A percentile compares a stretch with the other conserved stretches of the same genome.
These are phyloP conservation scores for Saksenaea vasiformis DNA, from an alignment of 371 early-diverging fungal genomes.

Conservation along the genomic window DNA sequence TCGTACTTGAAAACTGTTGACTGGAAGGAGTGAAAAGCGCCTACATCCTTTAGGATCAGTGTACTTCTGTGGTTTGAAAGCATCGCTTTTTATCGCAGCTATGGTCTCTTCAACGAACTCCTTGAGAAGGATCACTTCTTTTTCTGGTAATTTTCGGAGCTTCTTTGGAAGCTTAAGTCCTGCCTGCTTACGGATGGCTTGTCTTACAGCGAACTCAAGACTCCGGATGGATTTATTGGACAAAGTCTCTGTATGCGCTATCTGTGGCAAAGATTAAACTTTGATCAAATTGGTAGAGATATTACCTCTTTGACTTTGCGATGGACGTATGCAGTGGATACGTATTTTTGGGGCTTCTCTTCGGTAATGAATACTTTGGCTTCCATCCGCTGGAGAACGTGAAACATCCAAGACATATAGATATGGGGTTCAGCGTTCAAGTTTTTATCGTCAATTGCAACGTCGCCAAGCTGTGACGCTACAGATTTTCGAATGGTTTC, in stretches of 20 bases:
- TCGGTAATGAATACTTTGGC: background rate
- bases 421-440: background rate
- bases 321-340: background rate
- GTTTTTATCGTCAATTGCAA: background rate
- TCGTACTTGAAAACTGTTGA: slow-evolving; percentile 1
- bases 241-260: background rate
- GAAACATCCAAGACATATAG: background rate
- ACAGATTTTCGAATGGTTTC: background rate
- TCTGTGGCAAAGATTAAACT: background rate
- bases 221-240: background rate
- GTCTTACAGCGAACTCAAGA: background rate
- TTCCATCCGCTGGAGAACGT: background rate
- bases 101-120: background rate
- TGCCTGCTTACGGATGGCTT: background rate
- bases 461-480: background rate
- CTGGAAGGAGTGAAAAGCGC: slow-evolving; percentile 7
- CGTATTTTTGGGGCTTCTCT: background rate
- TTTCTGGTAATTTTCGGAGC: background rate
- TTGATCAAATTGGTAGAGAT: background rate
- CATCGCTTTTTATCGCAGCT: background rate
- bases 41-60: slow-evolving; percentile 8
- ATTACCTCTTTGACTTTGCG: background rate
- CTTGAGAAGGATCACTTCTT: background rate
- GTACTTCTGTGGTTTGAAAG: slow-evolving; percentile 7
- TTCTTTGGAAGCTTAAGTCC: background rate